Conservation (phyloP, 345 rosid species). For the Eucalyptus sp. region DNA sequence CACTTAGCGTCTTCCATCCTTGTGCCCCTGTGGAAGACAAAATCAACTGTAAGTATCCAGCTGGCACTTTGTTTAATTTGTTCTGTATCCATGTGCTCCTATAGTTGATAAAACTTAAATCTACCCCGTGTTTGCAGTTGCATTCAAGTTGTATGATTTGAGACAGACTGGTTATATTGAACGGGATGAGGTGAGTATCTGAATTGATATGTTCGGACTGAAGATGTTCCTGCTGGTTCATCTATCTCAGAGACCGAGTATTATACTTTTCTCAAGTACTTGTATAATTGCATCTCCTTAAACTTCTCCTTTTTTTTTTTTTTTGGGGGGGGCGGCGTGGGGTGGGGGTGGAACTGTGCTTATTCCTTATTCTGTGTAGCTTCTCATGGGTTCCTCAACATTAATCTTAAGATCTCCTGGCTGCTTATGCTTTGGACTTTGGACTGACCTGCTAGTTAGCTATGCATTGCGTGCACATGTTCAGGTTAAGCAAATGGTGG, state of each 20-base stretch:
- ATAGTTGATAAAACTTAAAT: neutral
- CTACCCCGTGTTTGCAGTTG: slow-evolving; percentile 39
- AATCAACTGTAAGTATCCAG: slow-evolving; percentile 51
- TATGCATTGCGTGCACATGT: neutral
- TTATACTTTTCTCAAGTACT: neutral
- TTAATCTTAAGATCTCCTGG: neutral
- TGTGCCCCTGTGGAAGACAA: slow-evolving; percentile 74
- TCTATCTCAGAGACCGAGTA: neutral
- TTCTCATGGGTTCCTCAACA: neutral
- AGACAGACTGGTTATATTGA: slow-evolving; percentile 91
- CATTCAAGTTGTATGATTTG: slow-evolving; percentile 83
- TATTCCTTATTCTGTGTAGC: neutral
- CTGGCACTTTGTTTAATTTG: neutral
- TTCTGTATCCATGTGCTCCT: neutral
- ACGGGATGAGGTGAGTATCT: slow-evolving; percentile 53
- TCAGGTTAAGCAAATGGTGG: slow-evolving; percentile 86
- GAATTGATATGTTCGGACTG: neutral
- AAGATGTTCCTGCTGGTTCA: neutral
- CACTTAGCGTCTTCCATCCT: slow-evolving; percentile 90
- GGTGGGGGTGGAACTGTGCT: neutral
- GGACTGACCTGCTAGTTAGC: neutral
- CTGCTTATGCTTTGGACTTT: neutral
- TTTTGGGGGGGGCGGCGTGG: too few species aligned
- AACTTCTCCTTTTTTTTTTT: neutral
- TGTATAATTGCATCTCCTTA: neutral